Evolutionary conservation across 208 protist species (phyloP), one percentile per base, ranked within the genome.

Genomic region (Wallacemonas sp.): DNA sequence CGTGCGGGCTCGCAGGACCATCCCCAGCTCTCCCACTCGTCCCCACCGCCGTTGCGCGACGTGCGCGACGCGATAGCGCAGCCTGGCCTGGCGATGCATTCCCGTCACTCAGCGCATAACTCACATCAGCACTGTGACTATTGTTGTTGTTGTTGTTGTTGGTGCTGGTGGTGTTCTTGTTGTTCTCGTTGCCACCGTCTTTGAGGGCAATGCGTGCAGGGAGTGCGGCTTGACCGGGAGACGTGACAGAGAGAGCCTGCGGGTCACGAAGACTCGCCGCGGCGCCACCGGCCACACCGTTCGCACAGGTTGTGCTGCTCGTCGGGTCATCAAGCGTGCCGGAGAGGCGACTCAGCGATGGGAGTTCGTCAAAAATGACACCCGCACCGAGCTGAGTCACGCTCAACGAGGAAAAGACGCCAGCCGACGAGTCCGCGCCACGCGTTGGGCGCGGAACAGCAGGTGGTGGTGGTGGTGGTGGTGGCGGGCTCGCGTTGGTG

Each of bases 311-410:
- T 23, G 44, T 23, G 4, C 17, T 23, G 9, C 9, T 17, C 6
- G 17, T 11, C 11, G 38, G 17, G 3, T 58, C 52, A 26, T 58
- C 52, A 4, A 6, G 29, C 5, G 32, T 41, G 29, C 17, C 14
- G 8, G 52, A 58, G 30, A 58, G 52, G 3, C 52, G 52, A 21
- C 52, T 58, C 52, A 38, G 17, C 5, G 52, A 58, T 8, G 52
- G 52, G 11, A 58, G 14, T 17, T 58, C 52, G 30, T 58, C 52
- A 1, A 58, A 58, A 17, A 58, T 58, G 24, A 58, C n/a, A 19
- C 52, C 52, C 29, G 52, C 52, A 21, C 52, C 52, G n/a, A 58
- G 52, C 19, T 58, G 52, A 41, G 9, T 58, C 9, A 30, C 29
- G n/a, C 52, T 38, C 12, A 58, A 14, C 30, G 32, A 58, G 52